A percentile compares a stretch with the other conserved stretches of the same genome.
Evolutionary conservation across 257 asterid genomes (phyloP).

Genomic region (Nicotiana tomentosiformis): DNA sequence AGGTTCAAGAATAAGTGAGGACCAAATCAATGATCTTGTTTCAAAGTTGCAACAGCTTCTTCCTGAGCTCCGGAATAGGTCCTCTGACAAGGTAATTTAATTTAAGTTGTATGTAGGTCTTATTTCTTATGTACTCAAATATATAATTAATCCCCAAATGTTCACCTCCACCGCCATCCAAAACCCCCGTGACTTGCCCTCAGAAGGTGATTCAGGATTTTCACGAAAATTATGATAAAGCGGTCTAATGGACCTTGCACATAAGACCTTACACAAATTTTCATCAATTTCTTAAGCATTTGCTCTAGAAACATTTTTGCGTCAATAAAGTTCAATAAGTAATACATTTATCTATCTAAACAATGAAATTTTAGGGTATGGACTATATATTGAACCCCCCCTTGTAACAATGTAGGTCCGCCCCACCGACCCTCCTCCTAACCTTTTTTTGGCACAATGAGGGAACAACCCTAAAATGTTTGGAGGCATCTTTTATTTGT

Average conservation of each 20-base stretch:
- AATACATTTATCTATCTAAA: too few species aligned
- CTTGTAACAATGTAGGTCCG: background rate
- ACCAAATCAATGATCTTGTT: constrained; percentile 45
- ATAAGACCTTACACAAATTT: background rate
- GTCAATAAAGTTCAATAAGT: background rate
- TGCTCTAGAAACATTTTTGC: background rate
- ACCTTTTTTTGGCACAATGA: background rate
- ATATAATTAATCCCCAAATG: background rate
- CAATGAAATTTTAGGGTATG: too few species aligned
- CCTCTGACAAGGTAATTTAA: constrained; percentile 35
- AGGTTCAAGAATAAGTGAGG: constrained; percentile 39
- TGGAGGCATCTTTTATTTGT: background rate
- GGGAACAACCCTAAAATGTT: background rate
- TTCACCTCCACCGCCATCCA: too few species aligned
- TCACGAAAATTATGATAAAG: background rate
- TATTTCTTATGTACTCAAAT: background rate
- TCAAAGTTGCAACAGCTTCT: constrained; percentile 47
- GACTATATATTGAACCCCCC: background rate
- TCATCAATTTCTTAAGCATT: too few species aligned
- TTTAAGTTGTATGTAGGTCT: background rate
- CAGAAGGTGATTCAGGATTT: background rate
- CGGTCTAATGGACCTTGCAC: background rate
- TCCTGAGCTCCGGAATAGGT: constrained; percentile 31
- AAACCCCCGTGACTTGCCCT: too few species aligned
- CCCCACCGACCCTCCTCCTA: background rate